Evolutionary conservation across 495 filamentous ascomycete genomes (phyloP), one percentile per base, ranked within the genome.

Genomic region (Hapsidospora chrysogenum): DNA sequence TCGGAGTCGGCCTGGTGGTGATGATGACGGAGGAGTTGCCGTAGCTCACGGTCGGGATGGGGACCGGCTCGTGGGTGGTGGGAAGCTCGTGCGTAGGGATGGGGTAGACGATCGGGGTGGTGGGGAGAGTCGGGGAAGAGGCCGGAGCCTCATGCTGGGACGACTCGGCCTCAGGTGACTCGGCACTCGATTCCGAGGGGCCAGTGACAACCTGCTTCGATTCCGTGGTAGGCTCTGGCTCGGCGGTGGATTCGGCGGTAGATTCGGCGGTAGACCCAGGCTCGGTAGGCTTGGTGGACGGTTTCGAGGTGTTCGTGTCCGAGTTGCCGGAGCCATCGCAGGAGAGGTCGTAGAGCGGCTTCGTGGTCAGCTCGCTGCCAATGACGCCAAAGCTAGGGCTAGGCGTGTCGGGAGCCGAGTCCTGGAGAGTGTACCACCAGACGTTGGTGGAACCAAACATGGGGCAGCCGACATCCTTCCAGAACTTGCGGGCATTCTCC

Each of bases 341-440:
- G 33, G 59, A 66, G 32, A 83, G 60, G 46, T 80, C 64, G 53
- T 64, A 83, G 13, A 77, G 53, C 21, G 76, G 73, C 3, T 50
- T 76, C 35, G 61, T 71, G 39, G 50, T 51, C 21, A 64, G 40
- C 19, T 42, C 31, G 51, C 43, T 52, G 15, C 58, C 62, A 29
- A 61, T 42, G 34, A 70, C 44, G 35, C 82, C 81, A 52, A 89
- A 87, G 61, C 71, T 78, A 37, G 78, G 76, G 58, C 53, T 70
- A 9, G 76, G 67, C 8, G 59, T 63, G 9, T 50, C 57, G 17
- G 63, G 63, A 20, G 53, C 54, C 21, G 67, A 64, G 41, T 87
- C 82, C 46, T 80, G 67, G 9, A 85, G 68, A 19, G 70, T 76
- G 61, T 78, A 84, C 70, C 72, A 92, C 68, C 69, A 92, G 36